A percentile compares a stretch with the other conserved stretches of the same genome.
Conservation (phyloP, 371 early-diverging fungal genomes). For the Umbelopsis sp. region DNA sequence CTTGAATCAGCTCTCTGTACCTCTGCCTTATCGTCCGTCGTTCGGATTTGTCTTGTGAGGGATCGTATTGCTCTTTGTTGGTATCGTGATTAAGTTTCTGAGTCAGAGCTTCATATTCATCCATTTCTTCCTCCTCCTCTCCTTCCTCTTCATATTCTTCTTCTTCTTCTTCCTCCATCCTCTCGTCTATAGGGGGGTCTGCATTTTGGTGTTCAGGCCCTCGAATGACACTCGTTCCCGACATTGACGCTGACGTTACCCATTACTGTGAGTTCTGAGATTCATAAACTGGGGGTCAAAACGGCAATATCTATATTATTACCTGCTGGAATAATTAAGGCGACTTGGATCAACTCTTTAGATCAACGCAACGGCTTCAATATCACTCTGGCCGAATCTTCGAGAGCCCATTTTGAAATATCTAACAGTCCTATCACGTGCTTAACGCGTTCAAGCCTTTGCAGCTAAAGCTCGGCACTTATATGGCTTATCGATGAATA, state of each 20-base stretch:
- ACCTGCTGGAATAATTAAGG: no score
- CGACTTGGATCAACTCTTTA: no score
- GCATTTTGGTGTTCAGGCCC: no score
- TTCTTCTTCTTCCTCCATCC: not conserved
- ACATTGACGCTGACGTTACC: not conserved
- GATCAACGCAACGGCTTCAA: no score
- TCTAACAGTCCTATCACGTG: conserved; percentile 1
- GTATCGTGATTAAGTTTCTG: conserved; percentile 25
- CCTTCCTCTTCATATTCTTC: conserved; percentile 5
- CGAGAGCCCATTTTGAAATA: no score
- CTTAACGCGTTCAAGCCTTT: not conserved
- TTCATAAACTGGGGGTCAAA: not conserved
- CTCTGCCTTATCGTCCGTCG: conserved; percentile 51
- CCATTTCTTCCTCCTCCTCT: conserved; percentile 8
- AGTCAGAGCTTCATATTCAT: conserved; percentile 23
- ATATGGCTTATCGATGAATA: no score
- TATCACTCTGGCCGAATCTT: no score
- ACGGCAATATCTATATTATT: no score
- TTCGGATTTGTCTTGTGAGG: conserved; percentile 51
- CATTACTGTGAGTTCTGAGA: not conserved
- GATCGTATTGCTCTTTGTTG: conserved; percentile 39
- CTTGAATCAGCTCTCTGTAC: conserved; percentile 54
- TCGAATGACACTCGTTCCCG: not conserved
- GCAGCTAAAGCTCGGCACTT: no score
- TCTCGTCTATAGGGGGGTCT: no score